Evolutionary conservation across 805 yeast species (phyloP).

Genomic region (Myxozyma sirexii): DNA sequence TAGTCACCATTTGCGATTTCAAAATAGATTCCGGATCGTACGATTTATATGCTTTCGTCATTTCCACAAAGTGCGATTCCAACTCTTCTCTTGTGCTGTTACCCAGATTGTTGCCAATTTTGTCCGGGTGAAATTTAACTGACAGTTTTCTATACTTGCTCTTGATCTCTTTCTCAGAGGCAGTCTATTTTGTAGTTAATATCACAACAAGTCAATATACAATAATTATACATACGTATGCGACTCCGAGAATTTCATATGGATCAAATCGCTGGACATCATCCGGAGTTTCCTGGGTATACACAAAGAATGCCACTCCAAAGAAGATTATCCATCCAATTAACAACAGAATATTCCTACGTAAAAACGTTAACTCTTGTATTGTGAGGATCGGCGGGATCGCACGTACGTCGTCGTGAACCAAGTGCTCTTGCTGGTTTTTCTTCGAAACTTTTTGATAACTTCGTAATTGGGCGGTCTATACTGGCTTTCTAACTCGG

Average conservation of each 20-base stretch:
- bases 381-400: constrained; percentile 34
- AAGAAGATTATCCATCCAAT: constrained; percentile 64
- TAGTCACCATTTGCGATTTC: neutral
- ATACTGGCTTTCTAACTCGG: constrained; percentile 16
- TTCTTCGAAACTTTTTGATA: constrained; percentile 36
- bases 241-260: constrained; percentile 77
- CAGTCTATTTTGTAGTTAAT: constrained; percentile 42
- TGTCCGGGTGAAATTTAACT: constrained; percentile 91
- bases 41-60: constrained; percentile 91
- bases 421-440: constrained; percentile 38
- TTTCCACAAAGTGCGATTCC: constrained; percentile 77
- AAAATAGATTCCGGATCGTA: neutral
- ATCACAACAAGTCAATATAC: neutral
- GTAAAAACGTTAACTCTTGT: neutral
- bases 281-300: constrained; percentile 40
- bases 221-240: constrained; percentile 42
- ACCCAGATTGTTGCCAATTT: constrained; percentile 56
- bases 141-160: constrained; percentile 84
- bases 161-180: constrained; percentile 77
- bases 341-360: constrained; percentile 42
- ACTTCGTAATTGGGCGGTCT: constrained; percentile 33
- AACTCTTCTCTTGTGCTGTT: constrained; percentile 62
- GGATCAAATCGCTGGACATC: constrained; percentile 72
- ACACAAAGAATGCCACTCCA: constrained; percentile 46
- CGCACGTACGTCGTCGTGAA: constrained; percentile 39